phyloP scores from a whole-genome alignment of 2,329 filamentous ascomycete species.

The Monosporascus sp. region DNA sequence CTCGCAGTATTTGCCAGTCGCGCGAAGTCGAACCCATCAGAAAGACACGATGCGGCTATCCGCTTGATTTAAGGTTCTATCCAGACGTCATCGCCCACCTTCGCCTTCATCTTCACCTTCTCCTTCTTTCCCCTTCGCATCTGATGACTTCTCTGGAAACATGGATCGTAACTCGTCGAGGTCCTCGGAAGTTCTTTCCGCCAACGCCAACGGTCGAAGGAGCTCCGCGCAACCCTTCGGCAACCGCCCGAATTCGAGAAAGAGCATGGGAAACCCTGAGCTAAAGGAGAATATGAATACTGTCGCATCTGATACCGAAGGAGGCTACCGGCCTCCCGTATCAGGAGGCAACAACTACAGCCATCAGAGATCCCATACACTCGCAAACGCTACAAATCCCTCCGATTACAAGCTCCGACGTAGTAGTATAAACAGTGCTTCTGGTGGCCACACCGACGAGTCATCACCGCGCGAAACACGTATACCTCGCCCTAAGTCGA shows the following conservation, averaged over 20 bases:
- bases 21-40: neutral
- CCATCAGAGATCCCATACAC: constrained; percentile 8
- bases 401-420: constrained; percentile 4
- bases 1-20: neutral
- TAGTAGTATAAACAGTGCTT: constrained; percentile 6
- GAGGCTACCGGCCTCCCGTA: constrained; percentile 4
- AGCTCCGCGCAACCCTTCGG: constrained; percentile 14
- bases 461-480: constrained; percentile 18
- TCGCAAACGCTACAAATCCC: constrained; percentile 5
- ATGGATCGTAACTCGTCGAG: constrained; percentile 18
- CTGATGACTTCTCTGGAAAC: constrained; percentile 4
- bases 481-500: constrained; percentile 19
- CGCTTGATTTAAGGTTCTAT: constrained; percentile 8
- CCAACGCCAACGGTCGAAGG: constrained; percentile 19
- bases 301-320: constrained; percentile 15
- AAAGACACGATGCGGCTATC: constrained; percentile 5
- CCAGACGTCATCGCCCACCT: constrained; percentile 3
- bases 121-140: neutral
- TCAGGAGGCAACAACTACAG: constrained; percentile 1
- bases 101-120: neutral
- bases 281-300: constrained; percentile 16
- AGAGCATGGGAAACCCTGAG: constrained; percentile 8
- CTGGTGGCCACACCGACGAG: constrained; percentile 9
- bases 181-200: constrained; percentile 12
- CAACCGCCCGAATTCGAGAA: constrained; percentile 9